Evolutionary conservation across 78 protist genomes (phyloP), one percentile per base, ranked within the genome.

Genomic region (Trichosphaerium sp.): DNA sequence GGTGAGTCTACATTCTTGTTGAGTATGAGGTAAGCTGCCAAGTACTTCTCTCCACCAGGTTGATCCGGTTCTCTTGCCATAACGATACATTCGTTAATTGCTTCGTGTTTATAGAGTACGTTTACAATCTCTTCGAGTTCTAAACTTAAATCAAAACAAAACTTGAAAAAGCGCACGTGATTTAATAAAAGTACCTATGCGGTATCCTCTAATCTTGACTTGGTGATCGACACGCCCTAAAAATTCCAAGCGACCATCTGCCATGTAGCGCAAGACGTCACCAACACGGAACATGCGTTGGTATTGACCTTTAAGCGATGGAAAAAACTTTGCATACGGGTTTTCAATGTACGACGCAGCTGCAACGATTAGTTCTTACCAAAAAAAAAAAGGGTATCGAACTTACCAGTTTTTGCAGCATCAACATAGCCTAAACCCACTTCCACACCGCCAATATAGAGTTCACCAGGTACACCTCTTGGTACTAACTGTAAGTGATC

Each of bases 381-480:
- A n/a, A n/a, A n/a, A n/a, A n/a, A n/a, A n/a, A n/a, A n/a, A n/a
- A n/a, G n/a, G n/a, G n/a, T n/a, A n/a, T n/a, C n/a, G n/a, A n/a
- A n/a, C n/a, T n/a, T n/a, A n/a, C n/a, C n/a, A n/a, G n/a, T n/a
- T n/a, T n/a, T n/a, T n/a, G n/a, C n/a, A n/a, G n/a, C n/a, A n/a
- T n/a, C 42, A 34, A 23, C 48, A 63, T 82, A 82, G 34, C 69
- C 77, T 4, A 15, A 3, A 6, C 74, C 82, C 14, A 76, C 71
- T 39, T 55, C 28, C 12, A 0, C 49, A 41, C 88, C 88, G 28
- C 69, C 74, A 15, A 69, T 28, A 38, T 25, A 39, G 28, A 82
- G 68, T 63, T 82, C 83, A 28, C 88, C 88, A 1, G 52, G 55
- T 23, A 48, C 88, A 2, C 75, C 75, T 23, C 65, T 15, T 12